Evolutionary conservation across 1,139 yeast species (phyloP).

Genomic region (Candida sp.): DNA sequence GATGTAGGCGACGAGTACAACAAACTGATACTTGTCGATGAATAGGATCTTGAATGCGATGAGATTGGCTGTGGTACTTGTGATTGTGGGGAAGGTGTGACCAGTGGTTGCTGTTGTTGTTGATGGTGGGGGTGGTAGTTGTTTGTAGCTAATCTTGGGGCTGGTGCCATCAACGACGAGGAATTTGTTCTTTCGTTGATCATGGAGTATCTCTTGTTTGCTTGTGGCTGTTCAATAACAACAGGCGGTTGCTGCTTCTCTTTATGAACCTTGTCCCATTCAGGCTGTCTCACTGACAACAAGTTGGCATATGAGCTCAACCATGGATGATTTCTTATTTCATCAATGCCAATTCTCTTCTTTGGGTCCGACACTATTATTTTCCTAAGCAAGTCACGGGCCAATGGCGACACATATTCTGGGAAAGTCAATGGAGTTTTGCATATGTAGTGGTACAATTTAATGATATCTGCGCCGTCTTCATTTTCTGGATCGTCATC

Average conservation of each 20-base stretch:
- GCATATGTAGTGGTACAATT: constrained; percentile 90
- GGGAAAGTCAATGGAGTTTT: constrained; percentile 94
- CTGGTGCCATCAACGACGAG: constrained; percentile 33
- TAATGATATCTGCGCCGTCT: constrained; percentile 93
- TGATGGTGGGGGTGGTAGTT: constrained; percentile 4
- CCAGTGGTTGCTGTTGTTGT: constrained; percentile 15
- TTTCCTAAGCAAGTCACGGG: constrained; percentile 87
- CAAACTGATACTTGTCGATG: constrained; percentile 43
- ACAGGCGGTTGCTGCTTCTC: constrained; percentile 27
- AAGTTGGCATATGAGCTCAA: constrained; percentile 79
- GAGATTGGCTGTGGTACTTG: constrained; percentile 11
- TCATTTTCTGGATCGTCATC: constrained; percentile 98
- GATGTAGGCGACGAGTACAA: constrained; percentile 56
- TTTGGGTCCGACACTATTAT: constrained; percentile 89
- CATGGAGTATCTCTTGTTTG: constrained; percentile 50
- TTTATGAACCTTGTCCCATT: constrained; percentile 76
- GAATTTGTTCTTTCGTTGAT: constrained; percentile 47
- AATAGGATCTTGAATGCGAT: constrained; percentile 45
- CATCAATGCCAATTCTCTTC: constrained; percentile 69
- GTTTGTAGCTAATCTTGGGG: constrained; percentile 6
- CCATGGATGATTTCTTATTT: constrained; percentile 88
- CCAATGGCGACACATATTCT: constrained; percentile 88
- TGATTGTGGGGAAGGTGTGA: constrained; percentile 36
- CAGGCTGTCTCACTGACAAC: constrained; percentile 82
- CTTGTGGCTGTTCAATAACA: constrained; percentile 12